These are phyloP conservation scores for Penicillium expansum DNA, from an alignment of 2,329 filamentous ascomycete genomes.

Conservation along the genomic window DNA sequence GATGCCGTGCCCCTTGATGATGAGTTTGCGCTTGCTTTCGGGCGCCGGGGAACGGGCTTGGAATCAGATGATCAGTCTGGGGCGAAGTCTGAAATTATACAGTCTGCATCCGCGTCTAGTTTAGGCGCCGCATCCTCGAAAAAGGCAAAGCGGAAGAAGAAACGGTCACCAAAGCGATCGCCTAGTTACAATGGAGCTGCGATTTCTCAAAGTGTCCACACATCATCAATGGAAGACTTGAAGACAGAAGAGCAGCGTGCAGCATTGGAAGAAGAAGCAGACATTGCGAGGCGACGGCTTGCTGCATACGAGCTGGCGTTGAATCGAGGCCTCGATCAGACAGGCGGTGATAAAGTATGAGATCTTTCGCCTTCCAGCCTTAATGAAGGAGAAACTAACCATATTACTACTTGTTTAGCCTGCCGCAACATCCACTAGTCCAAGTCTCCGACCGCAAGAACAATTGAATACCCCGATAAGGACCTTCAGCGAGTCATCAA, in stretches of 20 bases:
- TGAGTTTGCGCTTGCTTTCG: slow-evolving; percentile 81
- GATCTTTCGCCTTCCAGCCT: neutral
- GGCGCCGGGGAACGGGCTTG: slow-evolving; percentile 61
- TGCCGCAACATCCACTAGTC: neutral
- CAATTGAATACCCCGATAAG: slow-evolving; percentile 1
- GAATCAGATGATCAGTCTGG: slow-evolving; percentile 68
- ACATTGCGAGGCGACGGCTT: slow-evolving; percentile 52
- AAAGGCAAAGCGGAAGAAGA: slow-evolving; percentile 41
- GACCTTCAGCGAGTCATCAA: slow-evolving; percentile 16
- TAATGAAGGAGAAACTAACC: slow-evolving; percentile 1
- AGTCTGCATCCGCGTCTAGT: slow-evolving; percentile 47
- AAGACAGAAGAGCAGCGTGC: slow-evolving; percentile 57
- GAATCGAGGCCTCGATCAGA: slow-evolving; percentile 49
- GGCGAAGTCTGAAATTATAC: slow-evolving; percentile 51
- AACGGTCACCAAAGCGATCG: slow-evolving; percentile 27
- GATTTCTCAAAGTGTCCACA: slow-evolving; percentile 32
- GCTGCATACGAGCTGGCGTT: slow-evolving; percentile 57
- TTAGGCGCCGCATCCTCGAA: slow-evolving; percentile 46
- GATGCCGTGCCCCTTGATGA: slow-evolving; percentile 92
- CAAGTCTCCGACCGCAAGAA: slow-evolving; percentile 10
- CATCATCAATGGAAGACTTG: slow-evolving; percentile 54
- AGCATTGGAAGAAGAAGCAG: slow-evolving; percentile 55
- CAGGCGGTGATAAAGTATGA: slow-evolving; percentile 31
- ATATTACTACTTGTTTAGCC: slow-evolving; percentile 5
- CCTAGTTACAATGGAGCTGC: slow-evolving; percentile 24